A percentile compares a stretch with the other conserved stretches of the same genome.
Evolutionary conservation across 257 asterid species (phyloP).

Genomic region (Rauvolfia tetraphylla): DNA sequence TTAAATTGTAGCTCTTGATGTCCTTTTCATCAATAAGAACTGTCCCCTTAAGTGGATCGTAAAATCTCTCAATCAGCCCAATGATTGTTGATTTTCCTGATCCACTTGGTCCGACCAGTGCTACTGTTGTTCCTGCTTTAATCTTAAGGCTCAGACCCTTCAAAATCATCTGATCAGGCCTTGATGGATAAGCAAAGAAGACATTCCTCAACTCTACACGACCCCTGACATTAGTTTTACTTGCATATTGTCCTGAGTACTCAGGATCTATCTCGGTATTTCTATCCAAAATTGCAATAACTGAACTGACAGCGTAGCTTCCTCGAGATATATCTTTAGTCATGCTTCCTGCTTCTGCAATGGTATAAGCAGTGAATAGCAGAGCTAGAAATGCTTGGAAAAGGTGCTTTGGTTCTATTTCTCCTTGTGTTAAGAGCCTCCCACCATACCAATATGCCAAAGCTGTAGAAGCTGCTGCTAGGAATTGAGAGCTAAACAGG

Average conservation of each 20-base stretch:
- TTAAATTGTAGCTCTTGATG: constrained; percentile 45
- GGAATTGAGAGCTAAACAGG: constrained; percentile 67
- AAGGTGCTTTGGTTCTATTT: constrained; percentile 52
- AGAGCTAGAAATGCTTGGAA: constrained; percentile 77
- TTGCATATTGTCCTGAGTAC: constrained; percentile 30
- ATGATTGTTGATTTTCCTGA: constrained; percentile 66
- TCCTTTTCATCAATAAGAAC: constrained; percentile 54
- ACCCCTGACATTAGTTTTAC: constrained; percentile 38
- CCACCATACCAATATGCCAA: constrained; percentile 89
- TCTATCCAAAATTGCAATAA: constrained; percentile 64
- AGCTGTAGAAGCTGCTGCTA: constrained; percentile 74
- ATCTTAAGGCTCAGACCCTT: constrained; percentile 57
- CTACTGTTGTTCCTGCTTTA: constrained; percentile 56
- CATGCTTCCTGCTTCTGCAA: constrained; percentile 92
- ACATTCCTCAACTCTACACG: constrained; percentile 57
- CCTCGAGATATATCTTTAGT: constrained; percentile 83
- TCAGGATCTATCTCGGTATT: constrained; percentile 61
- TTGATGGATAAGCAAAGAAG: constrained; percentile 59
- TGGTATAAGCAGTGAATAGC: constrained; percentile 78
- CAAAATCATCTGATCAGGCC: constrained; percentile 56
- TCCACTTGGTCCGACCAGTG: constrained; percentile 72
- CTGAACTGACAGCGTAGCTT: constrained; percentile 66
- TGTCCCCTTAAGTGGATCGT: constrained; percentile 57
- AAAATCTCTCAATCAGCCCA: constrained; percentile 60
- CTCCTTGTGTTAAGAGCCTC: constrained; percentile 38